These are phyloP conservation scores for Scheffersomyces coipomensis DNA, from an alignment of 805 yeast genomes.

Conservation along the genomic window DNA sequence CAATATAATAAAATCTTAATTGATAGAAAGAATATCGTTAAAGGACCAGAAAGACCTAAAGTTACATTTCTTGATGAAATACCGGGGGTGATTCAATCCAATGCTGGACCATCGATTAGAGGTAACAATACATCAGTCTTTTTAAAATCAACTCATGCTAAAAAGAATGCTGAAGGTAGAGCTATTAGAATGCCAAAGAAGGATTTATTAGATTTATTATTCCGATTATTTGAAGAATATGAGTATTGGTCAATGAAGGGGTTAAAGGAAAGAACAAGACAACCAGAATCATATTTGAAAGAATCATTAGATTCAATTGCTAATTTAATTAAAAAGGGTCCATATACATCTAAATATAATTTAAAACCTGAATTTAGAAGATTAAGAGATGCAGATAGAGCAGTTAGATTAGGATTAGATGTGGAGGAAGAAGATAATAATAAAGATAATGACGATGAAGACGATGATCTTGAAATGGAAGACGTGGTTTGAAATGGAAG, in stretches of 20 bases:
- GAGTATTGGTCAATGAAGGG: slow-evolving; percentile 98
- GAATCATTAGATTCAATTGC: slow-evolving; percentile 92
- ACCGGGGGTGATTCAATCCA: slow-evolving; percentile 86
- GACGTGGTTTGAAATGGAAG: slow-evolving; percentile 41
- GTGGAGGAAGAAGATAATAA: slow-evolving; percentile 39
- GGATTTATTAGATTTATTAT: slow-evolving; percentile 83
- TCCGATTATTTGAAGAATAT: slow-evolving; percentile 87
- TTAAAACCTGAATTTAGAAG: slow-evolving; percentile 87
- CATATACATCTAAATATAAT: slow-evolving; percentile 89
- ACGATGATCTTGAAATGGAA: slow-evolving; percentile 75
- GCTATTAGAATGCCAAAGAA: slow-evolving; percentile 93
- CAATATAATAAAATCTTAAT: slow-evolving; percentile 63
- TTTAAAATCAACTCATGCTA: slow-evolving; percentile 42
- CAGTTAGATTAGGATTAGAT: slow-evolving; percentile 56
- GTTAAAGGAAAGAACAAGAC: slow-evolving; percentile 87
- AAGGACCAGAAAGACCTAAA: slow-evolving; percentile 52
- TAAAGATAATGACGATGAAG: slow-evolving; percentile 59
- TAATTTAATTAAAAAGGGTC: slow-evolving; percentile 86
- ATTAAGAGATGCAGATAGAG: slow-evolving; percentile 73
- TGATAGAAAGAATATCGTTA: slow-evolving; percentile 50
- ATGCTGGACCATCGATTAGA: slow-evolving; percentile 79
- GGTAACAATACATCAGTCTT: slow-evolving; percentile 67
- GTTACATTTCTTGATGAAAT: slow-evolving; percentile 73
- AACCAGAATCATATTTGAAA: slow-evolving; percentile 90
- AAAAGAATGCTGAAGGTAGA: slow-evolving; percentile 68